Base-by-base conservation (phyloP, 179 eudicot species). In the Beta corolliflora region DNA sequence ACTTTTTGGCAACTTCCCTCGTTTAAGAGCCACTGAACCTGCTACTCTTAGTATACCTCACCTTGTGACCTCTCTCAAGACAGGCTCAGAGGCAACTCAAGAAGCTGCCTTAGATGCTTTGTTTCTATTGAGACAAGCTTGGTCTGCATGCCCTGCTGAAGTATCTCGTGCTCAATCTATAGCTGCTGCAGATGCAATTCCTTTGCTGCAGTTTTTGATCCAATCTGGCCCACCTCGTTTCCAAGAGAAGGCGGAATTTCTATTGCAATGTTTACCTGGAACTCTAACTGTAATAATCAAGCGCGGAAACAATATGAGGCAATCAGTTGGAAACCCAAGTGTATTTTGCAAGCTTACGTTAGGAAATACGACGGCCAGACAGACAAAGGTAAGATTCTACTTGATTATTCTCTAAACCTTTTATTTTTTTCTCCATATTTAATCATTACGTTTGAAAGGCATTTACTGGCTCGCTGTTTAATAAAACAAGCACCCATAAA, bases 61-160 rank as follows among this genome's bases (percentile, higher is more conserved):
- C 85, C 89, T 97, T 76, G 98, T 97, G 73, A 91, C 97, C 25
- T 90, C 97, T 79, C 97, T 97, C 66, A 97, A 94, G 86, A 91
- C 93, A 56, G 97, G 94, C 41, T 88, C 97, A 15, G 99, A 97
- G 88, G 94, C 94, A 76, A 89, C 97, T 78, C 98, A 94, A 90
- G 99, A 97, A 89, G 98, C 98, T 79, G 94, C 97, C 41, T 89
- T 97, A 88, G 98, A 97, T 80, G 88, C 99, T 16, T 88, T 97
- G 9, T 91, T 90, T 89, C 95, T 97, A 79, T 90, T 97, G 79
- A 90, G 97, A 88, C 99, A 97, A 89, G 98, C 99, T 77, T 97
- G 99, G 99, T 88, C 99, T 16, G 98, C 99, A 54, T 94, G 98
- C 85, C 99, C 99, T 73, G 94, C 97, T 78, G 99, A 97, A 88